Conservation (phyloP, 805 yeast species). For the Metschnikowia gelsemii region DNA sequence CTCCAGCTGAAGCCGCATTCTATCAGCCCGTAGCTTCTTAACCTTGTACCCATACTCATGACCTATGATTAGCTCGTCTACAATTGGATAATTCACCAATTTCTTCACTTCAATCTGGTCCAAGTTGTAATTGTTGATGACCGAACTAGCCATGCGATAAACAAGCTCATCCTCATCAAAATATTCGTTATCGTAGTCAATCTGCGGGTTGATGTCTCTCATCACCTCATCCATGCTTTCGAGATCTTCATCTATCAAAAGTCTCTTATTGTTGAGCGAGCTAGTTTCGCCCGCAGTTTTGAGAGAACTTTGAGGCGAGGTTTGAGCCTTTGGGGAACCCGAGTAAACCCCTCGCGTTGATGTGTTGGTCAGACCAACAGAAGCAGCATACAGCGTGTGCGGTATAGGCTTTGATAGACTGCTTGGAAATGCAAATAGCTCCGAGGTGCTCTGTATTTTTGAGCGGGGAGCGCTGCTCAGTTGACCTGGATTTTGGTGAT, state of each 20-base stretch:
- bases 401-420: constrained; percentile 4
- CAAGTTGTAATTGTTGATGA: constrained; percentile 23
- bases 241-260: constrained; percentile 7
- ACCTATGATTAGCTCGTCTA: constrained; percentile 40
- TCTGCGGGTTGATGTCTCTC: constrained; percentile 19
- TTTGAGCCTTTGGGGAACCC: constrained; percentile 26
- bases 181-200: constrained; percentile 33
- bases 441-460: constrained; percentile 30
- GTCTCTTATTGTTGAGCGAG: constrained; percentile 7
- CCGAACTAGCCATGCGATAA: constrained; percentile 32
- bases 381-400: constrained; percentile 24
- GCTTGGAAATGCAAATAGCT: constrained; percentile 23
- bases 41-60: constrained; percentile 45
- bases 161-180: constrained; percentile 40
- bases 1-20: constrained; percentile 19
- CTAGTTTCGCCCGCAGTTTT: constrained; percentile 2
- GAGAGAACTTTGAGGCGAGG: constrained; percentile 23
- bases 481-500: constrained; percentile 7
- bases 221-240: constrained; percentile 25
- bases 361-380: constrained; percentile 31
- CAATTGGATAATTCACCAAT: constrained; percentile 43
- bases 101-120: constrained; percentile 35
- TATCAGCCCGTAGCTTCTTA: constrained; percentile 32
- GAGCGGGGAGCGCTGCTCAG: constrained; percentile 7
- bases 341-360: constrained; percentile 34